phyloP scores from a whole-genome alignment of 2,329 filamentous ascomycete species.

The Diplodia seriata region DNA sequence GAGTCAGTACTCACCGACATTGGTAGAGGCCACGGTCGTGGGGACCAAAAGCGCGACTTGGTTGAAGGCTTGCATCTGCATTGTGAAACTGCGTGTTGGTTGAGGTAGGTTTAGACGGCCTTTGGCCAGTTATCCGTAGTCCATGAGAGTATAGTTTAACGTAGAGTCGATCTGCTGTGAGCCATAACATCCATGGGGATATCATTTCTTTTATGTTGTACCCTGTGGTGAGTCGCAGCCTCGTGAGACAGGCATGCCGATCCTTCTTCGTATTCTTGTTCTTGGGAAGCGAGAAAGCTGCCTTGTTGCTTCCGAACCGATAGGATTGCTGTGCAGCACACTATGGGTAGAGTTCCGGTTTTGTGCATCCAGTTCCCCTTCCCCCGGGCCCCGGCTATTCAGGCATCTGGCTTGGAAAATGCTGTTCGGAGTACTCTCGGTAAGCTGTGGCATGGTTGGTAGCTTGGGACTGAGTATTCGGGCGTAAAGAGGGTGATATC shows the following conservation, averaged over 20 bases:
- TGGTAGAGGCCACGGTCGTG: not conserved
- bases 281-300: not conserved
- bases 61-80: not conserved
- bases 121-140: not conserved
- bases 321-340: not conserved
- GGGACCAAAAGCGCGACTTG: not conserved
- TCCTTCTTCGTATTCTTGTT: slow-evolving; percentile 6
- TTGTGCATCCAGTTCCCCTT: not conserved
- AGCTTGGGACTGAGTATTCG: not conserved
- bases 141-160: not conserved
- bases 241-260: slow-evolving; percentile 6
- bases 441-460: not conserved
- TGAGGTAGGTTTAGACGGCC: not conserved
- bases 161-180: not conserved
- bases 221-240: not conserved
- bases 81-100: not conserved
- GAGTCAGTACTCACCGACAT: not conserved
- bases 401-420: not conserved
- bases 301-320: not conserved
- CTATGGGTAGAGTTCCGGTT: not conserved
- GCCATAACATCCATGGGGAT: not conserved
- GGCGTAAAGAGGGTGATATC: not conserved
- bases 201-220: not conserved
- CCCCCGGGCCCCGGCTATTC: not conserved
- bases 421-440: not conserved